A percentile compares a stretch with the other conserved stretches of the same genome.
These are phyloP conservation scores for Themeda triandra DNA, from an alignment of 176 grass and related monocot genomes.

Conservation along the genomic window DNA sequence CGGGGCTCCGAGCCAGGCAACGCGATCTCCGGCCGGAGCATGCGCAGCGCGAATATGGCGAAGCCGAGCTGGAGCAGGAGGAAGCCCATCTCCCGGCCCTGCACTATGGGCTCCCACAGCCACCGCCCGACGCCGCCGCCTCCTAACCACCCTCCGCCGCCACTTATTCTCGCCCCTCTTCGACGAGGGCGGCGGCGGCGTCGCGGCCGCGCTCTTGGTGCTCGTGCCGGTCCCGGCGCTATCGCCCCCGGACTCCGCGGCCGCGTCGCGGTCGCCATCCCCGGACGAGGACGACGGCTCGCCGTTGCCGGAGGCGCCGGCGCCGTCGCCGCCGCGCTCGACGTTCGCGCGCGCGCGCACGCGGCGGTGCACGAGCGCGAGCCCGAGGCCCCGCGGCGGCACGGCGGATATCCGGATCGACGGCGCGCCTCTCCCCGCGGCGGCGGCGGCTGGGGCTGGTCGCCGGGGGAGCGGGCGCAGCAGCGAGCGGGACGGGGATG, in stretches of 20 bases:
- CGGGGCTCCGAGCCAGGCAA: constrained; percentile 74
- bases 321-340: constrained; percentile 32
- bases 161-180: constrained; percentile 70
- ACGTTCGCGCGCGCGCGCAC: constrained; percentile 44
- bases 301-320: constrained; percentile 13
- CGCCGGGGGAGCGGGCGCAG: constrained; percentile 21
- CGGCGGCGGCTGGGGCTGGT: background rate
- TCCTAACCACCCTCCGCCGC: constrained; percentile 50
- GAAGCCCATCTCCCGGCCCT: constrained; percentile 81
- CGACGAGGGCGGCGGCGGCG: constrained; percentile 37
- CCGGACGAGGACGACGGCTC: constrained; percentile 42
- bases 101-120: constrained; percentile 89
- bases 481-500: constrained; percentile 38
- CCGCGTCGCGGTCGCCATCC: constrained; percentile 26
- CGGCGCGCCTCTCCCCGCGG: background rate
- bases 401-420: constrained; percentile 46
- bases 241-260: constrained; percentile 25
- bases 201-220: constrained; percentile 31
- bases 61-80: constrained; percentile 91
- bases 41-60: constrained; percentile 77
- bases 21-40: constrained; percentile 70
- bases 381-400: constrained; percentile 50
- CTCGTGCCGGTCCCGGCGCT: constrained; percentile 31
- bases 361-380: constrained; percentile 39
- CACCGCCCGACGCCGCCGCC: constrained; percentile 52